Conservation (phyloP, 1,284 basidiomycete genomes). For the Fomes fomentarius region DNA sequence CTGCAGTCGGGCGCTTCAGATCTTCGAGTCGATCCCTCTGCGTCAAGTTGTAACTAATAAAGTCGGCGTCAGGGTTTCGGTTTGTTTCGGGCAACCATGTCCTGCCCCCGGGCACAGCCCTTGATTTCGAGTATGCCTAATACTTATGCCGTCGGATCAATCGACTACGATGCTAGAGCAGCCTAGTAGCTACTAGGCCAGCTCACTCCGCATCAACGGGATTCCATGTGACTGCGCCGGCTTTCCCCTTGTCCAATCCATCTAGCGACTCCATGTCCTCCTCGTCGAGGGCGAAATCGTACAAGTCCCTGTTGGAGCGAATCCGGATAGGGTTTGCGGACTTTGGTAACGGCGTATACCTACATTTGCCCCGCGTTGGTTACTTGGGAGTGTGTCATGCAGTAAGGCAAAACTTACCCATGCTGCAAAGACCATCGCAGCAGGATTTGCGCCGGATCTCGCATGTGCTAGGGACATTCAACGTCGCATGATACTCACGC, state of each 20-base stretch:
- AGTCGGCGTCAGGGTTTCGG: no score
- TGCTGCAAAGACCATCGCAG: slow-evolving; percentile 72
- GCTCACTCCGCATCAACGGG: slow-evolving; percentile 42
- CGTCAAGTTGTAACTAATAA: no score
- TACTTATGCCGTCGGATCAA: no score
- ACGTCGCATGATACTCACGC: no score
- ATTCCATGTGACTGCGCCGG: slow-evolving; percentile 55
- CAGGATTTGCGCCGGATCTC: slow-evolving; percentile 61
- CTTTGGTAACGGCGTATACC: slow-evolving; percentile 59
- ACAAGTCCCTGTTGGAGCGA: slow-evolving; percentile 53
- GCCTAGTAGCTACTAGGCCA: background rate
- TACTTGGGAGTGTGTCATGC: no score
- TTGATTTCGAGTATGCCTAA: no score
- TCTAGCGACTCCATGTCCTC: slow-evolving; percentile 56
- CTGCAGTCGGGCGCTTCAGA: background rate
- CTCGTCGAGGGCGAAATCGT: slow-evolving; percentile 52
- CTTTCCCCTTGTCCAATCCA: slow-evolving; percentile 48
- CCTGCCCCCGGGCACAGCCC: no score
- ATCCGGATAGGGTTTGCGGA: slow-evolving; percentile 55
- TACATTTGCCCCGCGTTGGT: slow-evolving; percentile 26
- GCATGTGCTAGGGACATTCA: slow-evolving; percentile 44
- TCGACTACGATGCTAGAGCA: background rate
- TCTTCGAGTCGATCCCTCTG: no score
- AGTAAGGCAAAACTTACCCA: no score
- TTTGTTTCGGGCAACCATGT: no score